These are phyloP conservation scores for Clarireedia paspali DNA, from an alignment of 2,329 filamentous ascomycete genomes.

Conservation along the genomic window DNA sequence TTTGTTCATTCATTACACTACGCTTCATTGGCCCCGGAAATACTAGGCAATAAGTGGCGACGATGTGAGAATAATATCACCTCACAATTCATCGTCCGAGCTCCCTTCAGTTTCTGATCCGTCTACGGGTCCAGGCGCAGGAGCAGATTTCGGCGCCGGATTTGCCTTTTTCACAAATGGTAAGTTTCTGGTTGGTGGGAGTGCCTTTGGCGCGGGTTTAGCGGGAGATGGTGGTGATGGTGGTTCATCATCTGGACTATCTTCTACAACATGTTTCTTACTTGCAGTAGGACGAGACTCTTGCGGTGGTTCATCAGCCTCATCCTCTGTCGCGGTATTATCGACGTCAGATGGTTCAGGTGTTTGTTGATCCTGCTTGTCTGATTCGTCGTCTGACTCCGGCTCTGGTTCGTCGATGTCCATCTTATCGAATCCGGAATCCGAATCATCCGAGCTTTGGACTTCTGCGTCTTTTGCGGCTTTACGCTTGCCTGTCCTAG, in stretches of 20 bases:
- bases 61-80: background rate
- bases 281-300: background rate
- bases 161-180: constrained; percentile 18
- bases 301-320: background rate
- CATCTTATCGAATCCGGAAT: constrained; percentile 44
- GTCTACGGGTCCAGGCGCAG: constrained; percentile 6
- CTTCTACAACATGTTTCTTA: background rate
- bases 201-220: background rate
- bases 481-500: constrained; percentile 45
- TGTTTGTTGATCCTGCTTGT: constrained; percentile 12
- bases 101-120: constrained; percentile 27
- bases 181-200: constrained; percentile 16
- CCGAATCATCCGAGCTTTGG: constrained; percentile 33
- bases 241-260: background rate
- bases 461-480: constrained; percentile 24
- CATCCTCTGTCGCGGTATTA: constrained; percentile 6
- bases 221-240: background rate
- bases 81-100: constrained; percentile 22
- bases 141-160: background rate
- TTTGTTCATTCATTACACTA: too few species aligned
- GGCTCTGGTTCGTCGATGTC: constrained; percentile 35
- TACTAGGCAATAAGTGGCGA: too few species aligned
- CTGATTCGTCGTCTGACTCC: constrained; percentile 12
- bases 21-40: too few species aligned
- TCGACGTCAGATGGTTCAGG: constrained; percentile 6